Evolutionary conservation across 2,329 filamentous ascomycete species (phyloP).

Genomic region (Verticillium dahliae): DNA sequence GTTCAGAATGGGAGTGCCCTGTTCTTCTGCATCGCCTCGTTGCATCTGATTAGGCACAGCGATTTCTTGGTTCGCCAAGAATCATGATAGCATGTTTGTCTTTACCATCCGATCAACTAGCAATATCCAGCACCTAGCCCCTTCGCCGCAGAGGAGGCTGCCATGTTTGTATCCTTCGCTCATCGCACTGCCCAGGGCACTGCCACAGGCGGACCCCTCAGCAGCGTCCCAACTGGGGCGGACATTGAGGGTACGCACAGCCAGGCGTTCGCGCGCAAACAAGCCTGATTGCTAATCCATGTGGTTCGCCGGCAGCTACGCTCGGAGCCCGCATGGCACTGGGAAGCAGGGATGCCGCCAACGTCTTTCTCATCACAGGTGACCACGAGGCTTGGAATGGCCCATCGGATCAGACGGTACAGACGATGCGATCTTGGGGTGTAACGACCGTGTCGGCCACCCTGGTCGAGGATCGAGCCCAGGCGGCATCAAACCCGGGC

Average conservation of each 20-base stretch:
- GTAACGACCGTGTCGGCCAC: background rate
- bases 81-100: too few species aligned
- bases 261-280: background rate
- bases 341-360: background rate
- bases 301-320: slow-evolving; percentile 1
- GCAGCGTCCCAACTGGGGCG: slow-evolving; percentile 5
- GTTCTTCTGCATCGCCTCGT: background rate
- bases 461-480: background rate
- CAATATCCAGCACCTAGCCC: background rate
- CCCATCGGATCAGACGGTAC: background rate
- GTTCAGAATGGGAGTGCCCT: background rate
- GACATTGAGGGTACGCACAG: slow-evolving; percentile 3
- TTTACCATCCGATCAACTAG: background rate
- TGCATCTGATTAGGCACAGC: background rate
- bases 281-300: background rate
- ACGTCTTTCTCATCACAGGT: slow-evolving; percentile 1
- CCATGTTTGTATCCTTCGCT: background rate
- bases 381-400: background rate
- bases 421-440: slow-evolving; percentile 2
- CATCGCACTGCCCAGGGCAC: background rate
- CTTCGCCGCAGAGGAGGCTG: background rate
- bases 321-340: slow-evolving; percentile 7
- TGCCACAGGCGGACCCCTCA: background rate
- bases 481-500: background rate
- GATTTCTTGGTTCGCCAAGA: background rate